Evolutionary conservation across 352 stramenopile genomes (phyloP), one percentile per base, ranked within the genome.

Genomic region (Phytophthora rubi): DNA sequence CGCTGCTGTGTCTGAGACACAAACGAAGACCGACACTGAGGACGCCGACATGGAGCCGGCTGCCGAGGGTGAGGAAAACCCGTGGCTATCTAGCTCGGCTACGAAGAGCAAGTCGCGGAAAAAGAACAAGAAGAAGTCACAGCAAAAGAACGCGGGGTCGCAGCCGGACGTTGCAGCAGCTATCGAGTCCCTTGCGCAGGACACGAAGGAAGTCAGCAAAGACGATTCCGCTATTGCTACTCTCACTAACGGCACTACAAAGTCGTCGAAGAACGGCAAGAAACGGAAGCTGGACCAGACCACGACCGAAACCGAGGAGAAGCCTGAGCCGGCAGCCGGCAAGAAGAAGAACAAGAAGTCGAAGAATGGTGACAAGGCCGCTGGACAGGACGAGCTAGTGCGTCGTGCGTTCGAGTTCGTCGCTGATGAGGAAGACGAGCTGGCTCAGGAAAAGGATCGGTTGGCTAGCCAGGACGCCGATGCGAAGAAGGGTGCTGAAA

Each of bases 331-430:
- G 13, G 13, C 56, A 44, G 1, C 56, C 15, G 37, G 54, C 21
- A 73, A 82, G 44, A 83, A 84, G 62, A 86, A 82, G 51, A 82
- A 65, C 15, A 79, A 81, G 49, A 86, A 89, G 37, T n/a, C 45
- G 53, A 76, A 64, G 44, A 81, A 59, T 21, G 57, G 42, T 32
- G 91, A 65, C 30, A 93, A 99, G 73, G 32, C 42, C 48, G 59
- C 73, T 7, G 56, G 44, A 6, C 76, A 83, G 42, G 94, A 98
- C 60, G 95, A 99, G 68, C 82, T 99, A 9, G 96, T 99, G 21
- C 79, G 86, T 16, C 86, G 90, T 37, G 97, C 97, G 21, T 99
- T 99, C 83, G 97, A 97, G 35, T 96, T 97, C 57, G 89, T 93
- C 0, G 86, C 94, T 35, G 85, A 94, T 12, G 84, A 97, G 55